Evolutionary conservation across 352 stramenopile species (phyloP).

Genomic region (Sclerospora graminicola): DNA sequence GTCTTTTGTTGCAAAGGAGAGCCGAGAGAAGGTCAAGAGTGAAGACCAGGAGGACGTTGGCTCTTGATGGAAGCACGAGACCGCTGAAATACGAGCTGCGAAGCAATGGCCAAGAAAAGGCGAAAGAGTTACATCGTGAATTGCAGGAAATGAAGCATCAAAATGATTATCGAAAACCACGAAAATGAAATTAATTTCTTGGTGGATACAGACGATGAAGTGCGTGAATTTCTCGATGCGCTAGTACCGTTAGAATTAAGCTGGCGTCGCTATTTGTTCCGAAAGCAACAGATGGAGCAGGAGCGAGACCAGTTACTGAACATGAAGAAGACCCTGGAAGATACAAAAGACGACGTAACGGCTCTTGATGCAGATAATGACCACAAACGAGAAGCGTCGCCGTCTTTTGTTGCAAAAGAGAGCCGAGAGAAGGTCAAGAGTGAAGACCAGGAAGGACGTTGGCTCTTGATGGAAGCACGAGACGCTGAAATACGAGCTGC

Average conservation of each 20-base stretch:
- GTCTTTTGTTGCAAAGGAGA: not conserved
- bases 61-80: slow-evolving; percentile 31
- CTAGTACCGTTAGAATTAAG: slow-evolving; percentile 66
- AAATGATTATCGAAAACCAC: slow-evolving; percentile 34
- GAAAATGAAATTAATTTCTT: slow-evolving; percentile 65
- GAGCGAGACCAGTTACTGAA: slow-evolving; percentile 4
- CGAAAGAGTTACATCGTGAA: slow-evolving; percentile 46
- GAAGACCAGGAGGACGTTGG: slow-evolving; percentile 31
- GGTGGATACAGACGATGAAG: slow-evolving; percentile 39
- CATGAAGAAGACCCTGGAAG: slow-evolving; percentile 18
- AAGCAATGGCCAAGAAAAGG: slow-evolving; percentile 68
- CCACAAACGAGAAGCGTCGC: slow-evolving; percentile 6
- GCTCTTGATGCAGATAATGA: slow-evolving; percentile 11
- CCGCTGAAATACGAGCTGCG: slow-evolving; percentile 29
- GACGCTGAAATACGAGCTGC: slow-evolving; percentile 36
- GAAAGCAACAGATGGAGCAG: slow-evolving; percentile 30
- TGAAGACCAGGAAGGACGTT: slow-evolving; percentile 28
- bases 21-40: slow-evolving; percentile 10
- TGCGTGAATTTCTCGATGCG: slow-evolving; percentile 47
- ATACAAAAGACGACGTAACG: slow-evolving; percentile 8
- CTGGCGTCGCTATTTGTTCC: slow-evolving; percentile 75
- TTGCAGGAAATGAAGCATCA: slow-evolving; percentile 28
- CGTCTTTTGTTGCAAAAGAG: not conserved
- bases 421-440: slow-evolving; percentile 9
- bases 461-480: slow-evolving; percentile 26